Conservation (phyloP, 306 rosid species). For the Rubus parviflorus region DNA sequence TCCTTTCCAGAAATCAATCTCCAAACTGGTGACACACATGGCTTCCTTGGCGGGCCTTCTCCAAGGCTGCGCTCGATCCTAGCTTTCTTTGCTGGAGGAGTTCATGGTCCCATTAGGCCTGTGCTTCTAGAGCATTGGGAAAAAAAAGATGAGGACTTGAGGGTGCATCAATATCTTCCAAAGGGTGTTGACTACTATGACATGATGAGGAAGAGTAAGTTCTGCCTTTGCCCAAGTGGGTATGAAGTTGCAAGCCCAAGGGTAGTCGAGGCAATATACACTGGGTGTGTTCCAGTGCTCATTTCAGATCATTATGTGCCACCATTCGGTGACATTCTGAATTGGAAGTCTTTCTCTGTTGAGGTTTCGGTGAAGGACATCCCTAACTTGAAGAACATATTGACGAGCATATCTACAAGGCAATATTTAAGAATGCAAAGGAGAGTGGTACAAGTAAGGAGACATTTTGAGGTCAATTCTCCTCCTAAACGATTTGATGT, state of each 20-base stretch:
- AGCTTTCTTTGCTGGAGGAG: constrained; percentile 89
- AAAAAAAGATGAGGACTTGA: constrained; percentile 62
- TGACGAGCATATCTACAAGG: constrained; percentile 46
- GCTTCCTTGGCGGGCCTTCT: constrained; percentile 67
- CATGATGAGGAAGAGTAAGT: constrained; percentile 76
- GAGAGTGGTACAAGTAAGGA: constrained; percentile 59
- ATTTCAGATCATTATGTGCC: constrained; percentile 84
- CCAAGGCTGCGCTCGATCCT: constrained; percentile 56
- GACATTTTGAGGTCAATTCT: constrained; percentile 73
- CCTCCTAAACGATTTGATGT: constrained; percentile 76
- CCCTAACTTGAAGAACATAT: constrained; percentile 68
- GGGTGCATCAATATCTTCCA: constrained; percentile 69
- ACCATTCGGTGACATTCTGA: constrained; percentile 74
- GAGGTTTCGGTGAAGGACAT: constrained; percentile 61
- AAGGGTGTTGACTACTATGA: constrained; percentile 62
- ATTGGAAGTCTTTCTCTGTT: constrained; percentile 78
- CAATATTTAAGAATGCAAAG: constrained; percentile 73
- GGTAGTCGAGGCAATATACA: constrained; percentile 87
- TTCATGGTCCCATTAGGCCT: constrained; percentile 73
- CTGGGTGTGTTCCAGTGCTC: constrained; percentile 81
- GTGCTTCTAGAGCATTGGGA: constrained; percentile 77
- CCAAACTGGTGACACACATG: constrained; percentile 48
- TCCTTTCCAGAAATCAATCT: constrained; percentile 88
- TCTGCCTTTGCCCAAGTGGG: constrained; percentile 89
- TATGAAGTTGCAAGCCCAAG: constrained; percentile 91